phyloP scores from a whole-genome alignment of 495 filamentous ascomycete species.

The Hyaloscypha variabilis region DNA sequence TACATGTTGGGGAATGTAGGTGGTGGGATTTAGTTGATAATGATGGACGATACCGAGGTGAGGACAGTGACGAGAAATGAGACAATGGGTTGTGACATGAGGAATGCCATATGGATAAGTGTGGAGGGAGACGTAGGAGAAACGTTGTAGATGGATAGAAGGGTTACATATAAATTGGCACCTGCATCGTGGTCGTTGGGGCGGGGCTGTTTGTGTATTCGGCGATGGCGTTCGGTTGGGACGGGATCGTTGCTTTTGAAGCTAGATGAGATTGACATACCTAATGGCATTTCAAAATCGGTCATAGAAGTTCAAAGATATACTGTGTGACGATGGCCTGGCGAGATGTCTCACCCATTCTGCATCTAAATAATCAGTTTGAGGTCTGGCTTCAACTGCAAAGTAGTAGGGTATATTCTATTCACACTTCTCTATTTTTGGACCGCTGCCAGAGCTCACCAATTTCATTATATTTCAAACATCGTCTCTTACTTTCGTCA shows the following conservation, averaged over 20 bases:
- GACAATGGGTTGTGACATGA: not conserved
- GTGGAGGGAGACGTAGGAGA: not conserved
- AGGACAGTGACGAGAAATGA: not conserved
- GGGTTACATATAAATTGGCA: conserved; percentile 12
- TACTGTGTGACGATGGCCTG: conserved; percentile 31
- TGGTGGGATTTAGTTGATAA: conserved; percentile 17
- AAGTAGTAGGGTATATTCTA: not conserved
- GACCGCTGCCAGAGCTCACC: not conserved
- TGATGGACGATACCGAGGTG: conserved; percentile 1
- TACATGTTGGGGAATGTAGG: not conserved
- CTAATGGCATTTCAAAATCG: not conserved
- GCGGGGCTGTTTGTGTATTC: conserved; percentile 33
- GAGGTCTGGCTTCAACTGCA: too few relatives aligned
- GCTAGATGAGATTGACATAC: not conserved
- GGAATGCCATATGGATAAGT: not conserved
- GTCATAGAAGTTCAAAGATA: not conserved
- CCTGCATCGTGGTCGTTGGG: conserved; percentile 1
- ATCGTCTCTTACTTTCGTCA: not conserved
- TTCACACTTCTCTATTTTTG: not conserved
- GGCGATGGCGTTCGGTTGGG: conserved; percentile 42
- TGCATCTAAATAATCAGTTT: too few relatives aligned
- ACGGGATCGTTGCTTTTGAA: conserved; percentile 40
- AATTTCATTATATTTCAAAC: not conserved
- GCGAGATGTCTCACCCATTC: too few relatives aligned
- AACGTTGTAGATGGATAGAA: not conserved